Conservation (phyloP, 2,329 filamentous ascomycete genomes). For the Anthostomella pinea region DNA sequence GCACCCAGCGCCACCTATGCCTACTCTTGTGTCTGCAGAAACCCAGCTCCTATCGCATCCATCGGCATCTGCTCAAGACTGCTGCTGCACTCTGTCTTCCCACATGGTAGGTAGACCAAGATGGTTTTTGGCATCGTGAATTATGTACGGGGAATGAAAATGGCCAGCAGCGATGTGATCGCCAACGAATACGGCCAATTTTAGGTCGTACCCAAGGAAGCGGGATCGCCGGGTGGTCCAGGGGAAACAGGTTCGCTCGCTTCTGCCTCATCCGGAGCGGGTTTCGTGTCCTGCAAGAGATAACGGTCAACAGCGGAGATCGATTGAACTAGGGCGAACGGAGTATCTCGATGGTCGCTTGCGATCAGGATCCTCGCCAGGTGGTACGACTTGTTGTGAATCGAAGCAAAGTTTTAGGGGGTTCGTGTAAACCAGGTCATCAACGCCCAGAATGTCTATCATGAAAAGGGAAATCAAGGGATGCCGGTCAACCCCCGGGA, state of each 20-base stretch:
- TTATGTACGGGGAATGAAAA: slow-evolving; percentile 30
- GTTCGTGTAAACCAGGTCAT: slow-evolving; percentile 26
- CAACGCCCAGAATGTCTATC: slow-evolving; percentile 28
- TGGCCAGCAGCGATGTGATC: slow-evolving; percentile 4
- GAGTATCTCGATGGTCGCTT: neutral
- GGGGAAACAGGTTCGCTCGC: slow-evolving; percentile 5
- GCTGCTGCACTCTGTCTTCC: slow-evolving; percentile 1
- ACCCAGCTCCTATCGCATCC: neutral
- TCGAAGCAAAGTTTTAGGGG: slow-evolving; percentile 25
- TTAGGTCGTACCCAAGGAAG: slow-evolving; percentile 5
- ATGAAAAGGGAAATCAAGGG: slow-evolving; percentile 16
- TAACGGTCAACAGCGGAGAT: slow-evolving; percentile 8
- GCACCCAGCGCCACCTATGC: slow-evolving; percentile 9
- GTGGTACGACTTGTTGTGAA: no score
- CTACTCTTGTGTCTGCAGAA: slow-evolving; percentile 4
- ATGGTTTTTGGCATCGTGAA: slow-evolving; percentile 17
- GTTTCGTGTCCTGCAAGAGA: slow-evolving; percentile 5
- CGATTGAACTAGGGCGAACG: slow-evolving; percentile 2
- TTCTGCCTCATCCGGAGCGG: slow-evolving; percentile 6
- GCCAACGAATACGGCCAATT: slow-evolving; percentile 5
- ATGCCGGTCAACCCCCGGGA: slow-evolving; percentile 14
- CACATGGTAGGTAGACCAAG: slow-evolving; percentile 10
- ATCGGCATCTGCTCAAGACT: slow-evolving; percentile 1
- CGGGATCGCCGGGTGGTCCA: slow-evolving; percentile 3
- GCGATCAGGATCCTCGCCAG: slow-evolving; percentile 1